Conservation (phyloP, 805 yeast genomes). For the Candida schatavii region DNA sequence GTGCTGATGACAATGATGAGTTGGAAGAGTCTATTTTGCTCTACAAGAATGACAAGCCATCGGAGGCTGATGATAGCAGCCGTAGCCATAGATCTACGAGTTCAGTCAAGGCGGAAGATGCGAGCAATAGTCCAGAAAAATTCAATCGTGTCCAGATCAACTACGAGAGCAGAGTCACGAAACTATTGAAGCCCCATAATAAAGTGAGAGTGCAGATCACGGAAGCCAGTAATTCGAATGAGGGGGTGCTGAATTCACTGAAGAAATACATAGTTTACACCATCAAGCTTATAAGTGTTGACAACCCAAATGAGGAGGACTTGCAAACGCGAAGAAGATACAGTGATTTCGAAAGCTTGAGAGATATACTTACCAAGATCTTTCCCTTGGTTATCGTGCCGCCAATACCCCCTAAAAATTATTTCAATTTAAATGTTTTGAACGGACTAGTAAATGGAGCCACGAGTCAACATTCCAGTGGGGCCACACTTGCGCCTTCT, state of each 20-base stretch:
- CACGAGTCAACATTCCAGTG: constrained; percentile 1
- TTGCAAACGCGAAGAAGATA: constrained; percentile 75
- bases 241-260: constrained; percentile 63
- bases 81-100: background rate
- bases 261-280: constrained; percentile 75
- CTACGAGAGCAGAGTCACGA: constrained; percentile 35
- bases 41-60: constrained; percentile 17
- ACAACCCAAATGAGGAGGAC: constrained; percentile 34
- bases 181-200: constrained; percentile 28
- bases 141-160: constrained; percentile 28
- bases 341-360: constrained; percentile 84
- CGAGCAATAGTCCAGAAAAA: constrained; percentile 9
- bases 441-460: constrained; percentile 28
- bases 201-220: constrained; percentile 45
- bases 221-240: constrained; percentile 85
- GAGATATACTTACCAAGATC: constrained; percentile 65
- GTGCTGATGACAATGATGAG: constrained; percentile 4
- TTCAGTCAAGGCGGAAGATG: background rate
- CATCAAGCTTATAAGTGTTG: constrained; percentile 53
- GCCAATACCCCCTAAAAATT: constrained; percentile 73
- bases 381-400: constrained; percentile 85
- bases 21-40: constrained; percentile 29
- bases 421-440: constrained; percentile 31
- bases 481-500: background rate
- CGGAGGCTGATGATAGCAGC: constrained; percentile 4